A percentile compares a stretch with the other conserved stretches of the same genome.
These are phyloP conservation scores for Curvularia sp. DNA, from an alignment of 2,329 filamentous ascomycete species.

Conservation along the genomic window DNA sequence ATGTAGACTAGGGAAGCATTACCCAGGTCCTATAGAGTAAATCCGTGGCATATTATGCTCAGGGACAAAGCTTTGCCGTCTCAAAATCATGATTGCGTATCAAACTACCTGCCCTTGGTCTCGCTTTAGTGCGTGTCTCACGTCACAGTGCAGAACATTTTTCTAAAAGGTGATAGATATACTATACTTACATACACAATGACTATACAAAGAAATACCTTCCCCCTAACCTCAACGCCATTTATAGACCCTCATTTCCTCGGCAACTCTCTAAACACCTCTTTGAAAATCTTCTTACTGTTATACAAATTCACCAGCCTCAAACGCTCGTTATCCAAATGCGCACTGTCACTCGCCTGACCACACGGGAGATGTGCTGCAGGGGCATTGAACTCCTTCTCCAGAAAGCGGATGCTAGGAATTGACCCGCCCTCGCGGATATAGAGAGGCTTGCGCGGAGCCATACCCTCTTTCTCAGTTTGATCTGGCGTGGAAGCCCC, in stretches of 20 bases:
- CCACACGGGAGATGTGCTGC: constrained; percentile 94
- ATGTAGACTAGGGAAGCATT: too few species aligned
- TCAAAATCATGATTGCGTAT: too few species aligned
- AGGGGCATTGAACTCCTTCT: constrained; percentile 90
- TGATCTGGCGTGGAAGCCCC: constrained; percentile 4
- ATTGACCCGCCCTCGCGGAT: constrained; percentile 97
- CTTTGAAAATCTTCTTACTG: constrained; percentile 87
- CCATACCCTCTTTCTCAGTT: not conserved
- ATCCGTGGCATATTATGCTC: too few species aligned
- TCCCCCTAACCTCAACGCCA: not conserved
- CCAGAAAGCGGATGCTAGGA: constrained; percentile 89
- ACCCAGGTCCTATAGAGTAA: too few species aligned
- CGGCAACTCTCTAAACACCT: constrained; percentile 75
- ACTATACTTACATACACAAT: too few species aligned
- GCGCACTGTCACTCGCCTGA: constrained; percentile 90
- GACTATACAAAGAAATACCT: too few species aligned
- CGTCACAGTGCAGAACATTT: too few species aligned
- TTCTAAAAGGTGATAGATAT: too few species aligned
- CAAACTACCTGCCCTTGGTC: too few species aligned
- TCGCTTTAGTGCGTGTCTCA: too few species aligned
- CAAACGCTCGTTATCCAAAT: constrained; percentile 94
- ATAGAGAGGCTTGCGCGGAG: constrained; percentile 73
- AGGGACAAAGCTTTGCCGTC: too few species aligned
- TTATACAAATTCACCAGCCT: constrained; percentile 87
- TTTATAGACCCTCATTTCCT: constrained; percentile 5